phyloP scores from a whole-genome alignment of 2,329 filamentous ascomycete species.

The Tolypocladium pustulatum region DNA sequence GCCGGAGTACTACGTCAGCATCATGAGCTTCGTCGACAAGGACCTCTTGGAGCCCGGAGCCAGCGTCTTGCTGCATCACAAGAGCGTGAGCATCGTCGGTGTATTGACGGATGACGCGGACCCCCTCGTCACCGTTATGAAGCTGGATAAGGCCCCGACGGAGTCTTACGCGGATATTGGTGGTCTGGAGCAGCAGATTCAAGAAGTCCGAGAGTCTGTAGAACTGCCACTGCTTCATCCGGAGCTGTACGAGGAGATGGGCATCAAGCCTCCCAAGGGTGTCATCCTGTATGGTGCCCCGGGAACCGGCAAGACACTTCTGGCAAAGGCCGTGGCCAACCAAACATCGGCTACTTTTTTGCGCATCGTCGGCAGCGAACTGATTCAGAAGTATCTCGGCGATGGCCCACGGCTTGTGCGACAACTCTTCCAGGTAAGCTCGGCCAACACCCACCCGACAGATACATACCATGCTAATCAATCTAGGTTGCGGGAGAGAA shows the following conservation, averaged over 20 bases:
- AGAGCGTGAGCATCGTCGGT: slow-evolving; percentile 94
- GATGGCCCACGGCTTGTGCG: slow-evolving; percentile 90
- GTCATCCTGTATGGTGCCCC: slow-evolving; percentile 97
- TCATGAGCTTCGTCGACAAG: slow-evolving; percentile 99
- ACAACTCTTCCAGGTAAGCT: slow-evolving; percentile 75
- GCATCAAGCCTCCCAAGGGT: slow-evolving; percentile 98
- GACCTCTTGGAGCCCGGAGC: slow-evolving; percentile 93
- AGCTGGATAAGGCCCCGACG: slow-evolving; percentile 95
- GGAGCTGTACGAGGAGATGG: slow-evolving; percentile 99
- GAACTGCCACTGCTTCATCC: slow-evolving; percentile 91
- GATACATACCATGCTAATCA: slow-evolving; percentile 4
- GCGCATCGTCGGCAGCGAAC: slow-evolving; percentile 89
- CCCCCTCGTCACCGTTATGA: slow-evolving; percentile 95
- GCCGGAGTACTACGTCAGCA: slow-evolving; percentile 97
- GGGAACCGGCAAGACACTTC: slow-evolving; percentile 89
- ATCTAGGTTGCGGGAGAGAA: slow-evolving; percentile 82
- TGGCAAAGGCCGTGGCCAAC: slow-evolving; percentile 96
- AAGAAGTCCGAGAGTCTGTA: slow-evolving; percentile 95
- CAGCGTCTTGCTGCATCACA: slow-evolving; percentile 91
- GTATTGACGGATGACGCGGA: slow-evolving; percentile 95
- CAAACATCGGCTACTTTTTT: slow-evolving; percentile 98
- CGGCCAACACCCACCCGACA: too few species aligned
- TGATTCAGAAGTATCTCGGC: slow-evolving; percentile 98
- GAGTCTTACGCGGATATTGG: slow-evolving; percentile 98
- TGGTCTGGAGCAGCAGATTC: slow-evolving; percentile 88